Evolutionary conservation across 2,329 filamentous ascomycete genomes (phyloP).

Genomic region (Lecanicillium sp.): DNA sequence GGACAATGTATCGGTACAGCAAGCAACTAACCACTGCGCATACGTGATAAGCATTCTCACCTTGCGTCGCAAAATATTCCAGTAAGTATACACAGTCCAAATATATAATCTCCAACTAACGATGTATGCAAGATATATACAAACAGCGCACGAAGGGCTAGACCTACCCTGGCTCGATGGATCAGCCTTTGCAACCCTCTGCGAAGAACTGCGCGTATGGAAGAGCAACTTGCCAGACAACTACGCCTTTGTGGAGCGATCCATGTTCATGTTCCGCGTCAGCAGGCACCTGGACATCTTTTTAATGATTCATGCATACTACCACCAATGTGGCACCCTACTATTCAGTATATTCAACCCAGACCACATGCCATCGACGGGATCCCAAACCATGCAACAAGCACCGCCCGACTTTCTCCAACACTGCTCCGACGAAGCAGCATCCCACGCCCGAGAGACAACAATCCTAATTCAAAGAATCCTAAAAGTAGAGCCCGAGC

Average conservation of each 20-base stretch:
- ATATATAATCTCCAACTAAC: not conserved
- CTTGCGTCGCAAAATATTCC: not conserved
- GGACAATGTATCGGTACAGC: not conserved
- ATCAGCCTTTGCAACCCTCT: not conserved
- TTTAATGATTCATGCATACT: constrained; percentile 1
- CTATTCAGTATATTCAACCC: not conserved
- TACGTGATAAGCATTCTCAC: not conserved
- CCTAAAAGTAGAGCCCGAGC: not conserved
- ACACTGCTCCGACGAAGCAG: not conserved
- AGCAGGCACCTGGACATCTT: constrained; percentile 2
- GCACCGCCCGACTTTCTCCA: not conserved
- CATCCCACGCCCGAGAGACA: not conserved
- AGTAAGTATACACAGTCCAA: not conserved
- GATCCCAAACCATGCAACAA: not conserved
- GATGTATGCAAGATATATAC: not conserved
- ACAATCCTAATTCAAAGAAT: not conserved
- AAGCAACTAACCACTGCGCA: constrained; percentile 1
- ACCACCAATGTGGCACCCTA: not conserved
- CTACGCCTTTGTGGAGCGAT: not conserved
- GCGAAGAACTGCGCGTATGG: not conserved
- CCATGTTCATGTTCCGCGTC: constrained; percentile 2
- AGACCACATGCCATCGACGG: not conserved
- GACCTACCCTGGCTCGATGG: not conserved
- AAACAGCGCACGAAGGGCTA: not conserved
- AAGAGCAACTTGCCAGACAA: not conserved